Evolutionary conservation across 23 red algal species (phyloP).

Genomic region (Gracilaria caudata): DNA sequence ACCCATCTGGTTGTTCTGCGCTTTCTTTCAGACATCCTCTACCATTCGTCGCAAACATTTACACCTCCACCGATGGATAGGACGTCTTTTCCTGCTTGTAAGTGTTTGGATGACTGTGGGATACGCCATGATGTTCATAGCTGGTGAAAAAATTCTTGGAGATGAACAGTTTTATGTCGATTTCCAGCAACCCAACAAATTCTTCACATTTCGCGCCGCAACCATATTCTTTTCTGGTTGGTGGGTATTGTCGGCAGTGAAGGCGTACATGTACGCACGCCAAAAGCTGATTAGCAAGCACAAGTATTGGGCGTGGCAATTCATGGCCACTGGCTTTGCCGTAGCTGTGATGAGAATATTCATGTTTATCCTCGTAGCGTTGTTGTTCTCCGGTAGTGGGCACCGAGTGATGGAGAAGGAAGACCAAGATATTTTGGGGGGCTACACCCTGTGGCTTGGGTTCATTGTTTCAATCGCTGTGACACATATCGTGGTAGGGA

Average conservation of each 20-base stretch:
- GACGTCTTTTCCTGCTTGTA: neutral
- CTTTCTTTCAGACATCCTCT: constrained; percentile 9
- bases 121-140: neutral
- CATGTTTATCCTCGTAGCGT: neutral
- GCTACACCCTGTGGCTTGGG: neutral
- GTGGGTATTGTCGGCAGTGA: neutral
- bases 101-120: neutral
- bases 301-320: constrained; percentile 34
- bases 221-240: neutral
- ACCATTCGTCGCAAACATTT: neutral
- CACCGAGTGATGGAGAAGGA: constrained; percentile 1
- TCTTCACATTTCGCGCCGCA: constrained; percentile 11
- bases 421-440: neutral
- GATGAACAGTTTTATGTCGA: constrained; percentile 17
- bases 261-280: neutral
- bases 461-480: neutral
- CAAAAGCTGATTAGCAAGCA: neutral
- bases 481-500: neutral
- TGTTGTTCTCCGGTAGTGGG: neutral
- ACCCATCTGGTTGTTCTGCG: constrained; percentile 11
- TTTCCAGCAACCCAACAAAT: neutral
- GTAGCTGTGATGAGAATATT: constrained; percentile 5
- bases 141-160: constrained; percentile 1
- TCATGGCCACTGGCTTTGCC: neutral
- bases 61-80: neutral